These are phyloP conservation scores for Trametes coccinea DNA, from an alignment of 768 basidiomycete species.

Conservation along the genomic window DNA sequence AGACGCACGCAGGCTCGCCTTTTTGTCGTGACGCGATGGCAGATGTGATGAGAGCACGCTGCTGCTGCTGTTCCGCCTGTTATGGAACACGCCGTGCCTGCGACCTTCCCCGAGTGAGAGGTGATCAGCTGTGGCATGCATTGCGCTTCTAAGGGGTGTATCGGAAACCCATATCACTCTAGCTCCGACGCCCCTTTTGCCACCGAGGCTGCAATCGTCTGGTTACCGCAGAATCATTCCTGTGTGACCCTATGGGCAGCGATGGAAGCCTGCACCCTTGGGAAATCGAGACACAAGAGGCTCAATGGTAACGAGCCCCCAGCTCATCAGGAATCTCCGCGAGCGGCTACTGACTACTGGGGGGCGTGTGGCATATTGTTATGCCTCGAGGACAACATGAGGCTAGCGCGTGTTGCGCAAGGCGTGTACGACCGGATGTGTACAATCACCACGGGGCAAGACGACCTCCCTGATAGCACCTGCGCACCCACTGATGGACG, in stretches of 20 bases:
- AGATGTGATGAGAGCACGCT: constrained; percentile 15
- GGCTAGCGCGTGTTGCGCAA: constrained; percentile 3
- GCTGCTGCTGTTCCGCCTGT: constrained; percentile 7
- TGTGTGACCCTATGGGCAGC: background rate
- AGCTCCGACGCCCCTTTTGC: background rate
- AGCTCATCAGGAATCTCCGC: background rate
- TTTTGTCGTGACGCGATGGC: constrained; percentile 9
- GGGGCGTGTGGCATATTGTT: background rate
- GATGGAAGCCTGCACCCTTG: background rate
- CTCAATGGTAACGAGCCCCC: background rate
- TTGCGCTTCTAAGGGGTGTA: background rate
- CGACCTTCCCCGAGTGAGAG: background rate
- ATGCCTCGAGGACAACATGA: constrained; percentile 21
- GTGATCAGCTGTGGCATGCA: constrained; percentile 16
- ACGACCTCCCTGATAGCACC: too few relatives aligned
- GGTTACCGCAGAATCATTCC: background rate
- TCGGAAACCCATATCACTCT: constrained; percentile 2
- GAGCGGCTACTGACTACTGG: constrained; percentile 4
- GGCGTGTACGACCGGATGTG: background rate
- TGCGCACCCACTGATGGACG: too few relatives aligned
- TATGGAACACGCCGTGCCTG: constrained; percentile 6
- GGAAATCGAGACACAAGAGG: background rate
- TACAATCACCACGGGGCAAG: too few relatives aligned
- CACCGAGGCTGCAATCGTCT: background rate
- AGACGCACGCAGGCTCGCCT: constrained; percentile 7